Evolutionary conservation across 768 basidiomycete species (phyloP).

Genomic region (Grammothele lineata): DNA sequence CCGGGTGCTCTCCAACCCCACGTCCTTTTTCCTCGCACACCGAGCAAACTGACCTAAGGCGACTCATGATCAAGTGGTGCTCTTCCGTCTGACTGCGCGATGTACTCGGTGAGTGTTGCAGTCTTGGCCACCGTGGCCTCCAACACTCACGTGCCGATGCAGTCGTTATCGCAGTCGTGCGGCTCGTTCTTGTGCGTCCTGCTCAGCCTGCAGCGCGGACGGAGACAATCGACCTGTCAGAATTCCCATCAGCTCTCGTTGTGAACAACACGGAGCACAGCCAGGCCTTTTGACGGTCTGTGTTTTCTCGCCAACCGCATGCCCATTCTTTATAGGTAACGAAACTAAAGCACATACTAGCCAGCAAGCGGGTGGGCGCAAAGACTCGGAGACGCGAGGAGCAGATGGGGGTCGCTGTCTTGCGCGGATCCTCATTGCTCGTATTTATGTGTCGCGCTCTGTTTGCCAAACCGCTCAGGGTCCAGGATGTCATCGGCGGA

Average conservation of each 20-base stretch:
- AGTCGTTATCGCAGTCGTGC: conserved; percentile 8
- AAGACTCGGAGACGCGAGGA: too few species aligned
- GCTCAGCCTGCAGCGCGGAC: conserved; percentile 7
- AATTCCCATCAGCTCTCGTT: too few species aligned
- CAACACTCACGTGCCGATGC: background rate
- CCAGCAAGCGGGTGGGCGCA: too few species aligned
- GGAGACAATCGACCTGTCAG: conserved; percentile 9
- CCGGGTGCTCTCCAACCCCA: background rate
- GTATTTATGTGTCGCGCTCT: too few species aligned
- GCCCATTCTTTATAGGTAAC: conserved; percentile 8
- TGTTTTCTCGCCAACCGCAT: conserved; percentile 9
- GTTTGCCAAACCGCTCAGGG: too few species aligned
- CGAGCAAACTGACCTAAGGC: too few species aligned
- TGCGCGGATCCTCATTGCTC: too few species aligned
- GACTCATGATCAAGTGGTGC: conserved; percentile 13
- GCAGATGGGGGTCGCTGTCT: too few species aligned
- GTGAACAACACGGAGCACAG: too few species aligned
- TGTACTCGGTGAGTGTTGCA: background rate
- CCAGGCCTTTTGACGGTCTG: conserved; percentile 1
- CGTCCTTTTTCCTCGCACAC: conserved; percentile 1
- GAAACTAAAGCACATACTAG: conserved; percentile 8
- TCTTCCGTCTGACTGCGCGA: conserved; percentile 5
- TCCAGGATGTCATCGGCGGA: too few species aligned
- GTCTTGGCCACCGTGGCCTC: too few species aligned
- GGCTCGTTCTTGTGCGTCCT: background rate